Evolutionary conservation across 305 asterid genomes (phyloP).

Genomic region (Rubia balearica): DNA sequence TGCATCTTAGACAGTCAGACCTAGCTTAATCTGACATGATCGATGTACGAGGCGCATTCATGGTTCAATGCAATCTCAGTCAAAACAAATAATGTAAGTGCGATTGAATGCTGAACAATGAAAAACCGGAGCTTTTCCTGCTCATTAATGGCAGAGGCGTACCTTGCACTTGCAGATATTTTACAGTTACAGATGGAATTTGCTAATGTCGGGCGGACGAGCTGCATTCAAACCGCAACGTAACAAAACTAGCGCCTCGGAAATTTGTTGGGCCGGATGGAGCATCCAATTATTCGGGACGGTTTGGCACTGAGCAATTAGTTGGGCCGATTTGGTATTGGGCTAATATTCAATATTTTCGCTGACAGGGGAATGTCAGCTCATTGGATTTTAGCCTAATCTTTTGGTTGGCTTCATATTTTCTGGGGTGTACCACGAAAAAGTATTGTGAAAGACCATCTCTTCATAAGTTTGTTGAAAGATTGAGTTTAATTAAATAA

Average conservation of each 20-base stretch:
- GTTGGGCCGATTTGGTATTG: too few relatives aligned
- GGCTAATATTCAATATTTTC: too few relatives aligned
- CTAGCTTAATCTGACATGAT: not conserved
- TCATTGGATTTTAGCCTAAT: too few relatives aligned
- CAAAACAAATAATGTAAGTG: not conserved
- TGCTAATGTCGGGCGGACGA: not conserved
- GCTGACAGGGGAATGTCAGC: too few relatives aligned
- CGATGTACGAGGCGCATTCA: not conserved
- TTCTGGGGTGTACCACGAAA: too few relatives aligned
- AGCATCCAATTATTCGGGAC: too few relatives aligned
- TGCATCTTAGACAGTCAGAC: not conserved
- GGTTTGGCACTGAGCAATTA: too few relatives aligned
- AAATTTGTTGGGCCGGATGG: not conserved
- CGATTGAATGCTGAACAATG: not conserved
- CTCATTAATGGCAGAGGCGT: not conserved
- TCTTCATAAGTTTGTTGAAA: too few relatives aligned
- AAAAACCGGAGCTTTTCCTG: not conserved
- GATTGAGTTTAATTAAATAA: too few relatives aligned
- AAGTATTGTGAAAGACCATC: too few relatives aligned
- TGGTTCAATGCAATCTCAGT: not conserved
- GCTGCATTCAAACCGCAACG: too few relatives aligned
- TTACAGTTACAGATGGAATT: not conserved
- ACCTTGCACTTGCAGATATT: not conserved
- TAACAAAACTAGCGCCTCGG: not conserved
- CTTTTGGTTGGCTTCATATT: too few relatives aligned